Base-by-base conservation (phyloP, 1,139 yeast genomes). In the Saccharomyces hybrid region DNA sequence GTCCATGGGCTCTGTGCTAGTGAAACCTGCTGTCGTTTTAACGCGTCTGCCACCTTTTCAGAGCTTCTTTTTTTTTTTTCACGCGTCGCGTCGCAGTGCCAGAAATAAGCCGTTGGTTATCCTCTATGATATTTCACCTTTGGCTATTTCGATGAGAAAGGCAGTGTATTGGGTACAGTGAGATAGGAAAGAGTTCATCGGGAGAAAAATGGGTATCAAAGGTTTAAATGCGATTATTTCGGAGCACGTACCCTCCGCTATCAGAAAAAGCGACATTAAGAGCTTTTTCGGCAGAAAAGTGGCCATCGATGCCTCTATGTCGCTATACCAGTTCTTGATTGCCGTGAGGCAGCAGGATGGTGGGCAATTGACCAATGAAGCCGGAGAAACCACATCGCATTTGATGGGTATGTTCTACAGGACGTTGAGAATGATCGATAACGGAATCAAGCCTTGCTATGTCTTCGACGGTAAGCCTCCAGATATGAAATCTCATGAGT, bases 321-420 rank as follows among this genome's bases (percentile, higher is more conserved):
- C 96, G 62, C 77, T 93, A 51, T 93, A 93, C 68, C 98, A 93
- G 71, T 93, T 90, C 66, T 75, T 93, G 54, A 91, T 93, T 65
- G 97, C 99, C 0, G 99, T 93, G 13, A 81, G 99, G 66, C 98
- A 91, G 64, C 88, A 86, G 53, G 98, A 93, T 68, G 99, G 99
- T n/a, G 91, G 84, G 61, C 96, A 90, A 68, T 76, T 93, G 65
- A 85, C 95, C 46, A 85, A 82, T 59, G 96, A 88, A 48, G 81
- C 81, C 20, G 99, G 99, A 32, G 96, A 90, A 62, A 91, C 97
- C 5, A 93, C 99, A 0, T 88, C 95, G 0, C 99, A 93, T 70
- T 71, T 95, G 59, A 89, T 90, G 84, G 99, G 99, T 1, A 85
- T 93, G 79, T 93, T 93, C 69, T 91, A 93, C 70, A 76, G 99